phyloP scores from a whole-genome alignment of 805 yeast species.

The Barnettozyma sp. region DNA sequence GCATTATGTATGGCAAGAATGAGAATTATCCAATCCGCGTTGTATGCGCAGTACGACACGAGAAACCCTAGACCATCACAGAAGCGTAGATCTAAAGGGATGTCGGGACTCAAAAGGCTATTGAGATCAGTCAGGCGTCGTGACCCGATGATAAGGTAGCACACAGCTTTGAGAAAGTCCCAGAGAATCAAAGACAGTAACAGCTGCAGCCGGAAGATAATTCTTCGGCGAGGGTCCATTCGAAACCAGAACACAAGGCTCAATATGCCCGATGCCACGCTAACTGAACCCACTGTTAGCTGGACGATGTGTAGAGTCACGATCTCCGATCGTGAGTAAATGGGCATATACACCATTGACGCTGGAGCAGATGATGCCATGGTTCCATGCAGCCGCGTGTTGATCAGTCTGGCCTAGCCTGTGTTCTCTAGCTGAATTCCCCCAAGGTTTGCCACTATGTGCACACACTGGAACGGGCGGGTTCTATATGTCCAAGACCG shows the following conservation, averaged over 20 bases:
- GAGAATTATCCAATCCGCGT: conserved; percentile 18
- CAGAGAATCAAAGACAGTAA: not conserved
- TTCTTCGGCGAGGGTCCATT: conserved; percentile 2
- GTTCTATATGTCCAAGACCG: too few relatives aligned
- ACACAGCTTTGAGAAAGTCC: conserved; percentile 4
- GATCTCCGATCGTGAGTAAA: not conserved
- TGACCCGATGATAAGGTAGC: not conserved
- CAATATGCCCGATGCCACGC: conserved; percentile 1
- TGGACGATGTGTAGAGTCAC: not conserved
- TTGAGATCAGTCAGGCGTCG: not conserved
- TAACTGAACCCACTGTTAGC: not conserved
- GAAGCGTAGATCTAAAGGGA: conserved; percentile 1
- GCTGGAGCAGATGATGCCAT: too few relatives aligned
- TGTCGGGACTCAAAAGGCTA: not conserved
- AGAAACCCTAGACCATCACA: conserved; percentile 22
- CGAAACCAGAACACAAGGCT: not conserved
- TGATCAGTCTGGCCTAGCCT: too few relatives aligned
- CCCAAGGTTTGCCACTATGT: too few relatives aligned
- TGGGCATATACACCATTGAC: conserved; percentile 3
- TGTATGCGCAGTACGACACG: conserved; percentile 8
- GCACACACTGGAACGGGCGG: too few relatives aligned
- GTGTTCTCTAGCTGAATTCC: too few relatives aligned
- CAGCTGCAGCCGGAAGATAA: conserved; percentile 2
- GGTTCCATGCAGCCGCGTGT: too few relatives aligned
- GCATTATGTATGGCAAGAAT: conserved; percentile 19